Percentiles rank a stretch among this genome's conserved stretches.
phyloP scores from a whole-genome alignment of 495 filamentous ascomycete genomes.

The Margaritispora aquatica region DNA sequence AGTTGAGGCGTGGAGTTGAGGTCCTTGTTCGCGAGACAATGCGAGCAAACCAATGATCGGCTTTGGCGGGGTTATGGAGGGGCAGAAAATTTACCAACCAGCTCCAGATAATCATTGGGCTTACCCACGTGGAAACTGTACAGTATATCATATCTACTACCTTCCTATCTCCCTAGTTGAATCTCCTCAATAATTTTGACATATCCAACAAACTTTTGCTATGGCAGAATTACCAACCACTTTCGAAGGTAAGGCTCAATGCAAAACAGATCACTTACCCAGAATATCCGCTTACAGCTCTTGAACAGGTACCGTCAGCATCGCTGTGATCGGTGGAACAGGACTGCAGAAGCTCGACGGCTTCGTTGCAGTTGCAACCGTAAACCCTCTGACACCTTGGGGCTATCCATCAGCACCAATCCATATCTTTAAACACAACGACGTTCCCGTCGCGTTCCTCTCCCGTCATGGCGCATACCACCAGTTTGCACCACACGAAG shows the following conservation, averaged over 20 bases:
- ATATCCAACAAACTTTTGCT: slow-evolving; percentile 3
- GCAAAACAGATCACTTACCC: slow-evolving; percentile 8
- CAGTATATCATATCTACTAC: too few relatives aligned
- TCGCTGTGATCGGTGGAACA: slow-evolving; percentile 96
- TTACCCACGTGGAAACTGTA: slow-evolving; percentile 6
- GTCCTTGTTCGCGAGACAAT: too few relatives aligned
- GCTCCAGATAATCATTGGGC: not conserved
- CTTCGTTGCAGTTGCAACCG: slow-evolving; percentile 73
- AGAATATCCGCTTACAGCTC: not conserved
- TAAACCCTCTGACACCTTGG: slow-evolving; percentile 81
- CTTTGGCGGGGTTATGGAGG: slow-evolving; percentile 1
- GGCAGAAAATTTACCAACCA: slow-evolving; percentile 3
- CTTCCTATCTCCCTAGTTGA: not conserved
- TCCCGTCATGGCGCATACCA: slow-evolving; percentile 87
- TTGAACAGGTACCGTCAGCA: slow-evolving; percentile 63
- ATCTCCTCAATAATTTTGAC: not conserved
- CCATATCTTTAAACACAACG: slow-evolving; percentile 75
- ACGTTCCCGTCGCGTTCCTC: slow-evolving; percentile 84
- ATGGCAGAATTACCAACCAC: slow-evolving; percentile 52
- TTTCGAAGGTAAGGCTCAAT: slow-evolving; percentile 39
- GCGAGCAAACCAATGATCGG: not conserved
- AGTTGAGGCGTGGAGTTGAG: too few relatives aligned
- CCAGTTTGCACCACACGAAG: slow-evolving; percentile 85
- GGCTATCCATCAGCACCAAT: slow-evolving; percentile 86
- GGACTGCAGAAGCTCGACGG: slow-evolving; percentile 66